Conservation (phyloP, 2,329 filamentous ascomycete genomes). For the Hymenotorrendiella dingleyae region DNA sequence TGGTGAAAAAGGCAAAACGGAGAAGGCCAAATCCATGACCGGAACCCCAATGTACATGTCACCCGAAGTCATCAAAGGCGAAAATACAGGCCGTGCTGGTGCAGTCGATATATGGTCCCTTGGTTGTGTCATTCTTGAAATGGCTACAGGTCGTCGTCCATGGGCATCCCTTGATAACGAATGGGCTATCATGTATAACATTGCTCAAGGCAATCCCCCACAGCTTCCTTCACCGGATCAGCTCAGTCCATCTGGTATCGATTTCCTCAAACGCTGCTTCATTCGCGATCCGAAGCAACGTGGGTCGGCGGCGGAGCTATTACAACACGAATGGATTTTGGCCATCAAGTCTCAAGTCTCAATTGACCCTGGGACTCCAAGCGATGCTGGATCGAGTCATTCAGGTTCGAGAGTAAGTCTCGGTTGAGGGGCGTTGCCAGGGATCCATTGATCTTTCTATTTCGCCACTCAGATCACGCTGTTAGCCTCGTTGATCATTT, state of each 20-base stretch:
- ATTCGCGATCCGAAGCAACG: slow-evolving; percentile 73
- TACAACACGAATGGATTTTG: slow-evolving; percentile 90
- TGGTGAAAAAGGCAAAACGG: slow-evolving; percentile 43
- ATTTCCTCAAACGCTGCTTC: slow-evolving; percentile 86
- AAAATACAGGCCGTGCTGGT: slow-evolving; percentile 72
- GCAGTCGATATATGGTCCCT: slow-evolving; percentile 95
- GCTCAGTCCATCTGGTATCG: slow-evolving; percentile 75
- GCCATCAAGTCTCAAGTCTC: slow-evolving; percentile 55
- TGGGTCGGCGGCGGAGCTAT: slow-evolving; percentile 76
- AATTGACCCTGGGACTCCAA: slow-evolving; percentile 58
- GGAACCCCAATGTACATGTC: slow-evolving; percentile 99
- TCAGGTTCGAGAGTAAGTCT: slow-evolving; percentile 23
- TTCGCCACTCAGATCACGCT: not conserved
- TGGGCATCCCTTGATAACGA: slow-evolving; percentile 98
- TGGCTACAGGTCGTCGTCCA: slow-evolving; percentile 89
- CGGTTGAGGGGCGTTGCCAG: slow-evolving; percentile 7
- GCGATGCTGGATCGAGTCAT: slow-evolving; percentile 37
- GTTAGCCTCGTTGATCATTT: not conserved
- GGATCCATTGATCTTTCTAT: not conserved
- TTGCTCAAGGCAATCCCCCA: slow-evolving; percentile 91
- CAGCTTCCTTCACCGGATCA: slow-evolving; percentile 78
- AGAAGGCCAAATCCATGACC: slow-evolving; percentile 80
- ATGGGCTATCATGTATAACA: slow-evolving; percentile 99
- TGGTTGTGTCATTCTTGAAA: slow-evolving; percentile 93
- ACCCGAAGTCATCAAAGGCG: slow-evolving; percentile 93